Conservation (phyloP, 305 asterid species). For the Fraxinus greggii region DNA sequence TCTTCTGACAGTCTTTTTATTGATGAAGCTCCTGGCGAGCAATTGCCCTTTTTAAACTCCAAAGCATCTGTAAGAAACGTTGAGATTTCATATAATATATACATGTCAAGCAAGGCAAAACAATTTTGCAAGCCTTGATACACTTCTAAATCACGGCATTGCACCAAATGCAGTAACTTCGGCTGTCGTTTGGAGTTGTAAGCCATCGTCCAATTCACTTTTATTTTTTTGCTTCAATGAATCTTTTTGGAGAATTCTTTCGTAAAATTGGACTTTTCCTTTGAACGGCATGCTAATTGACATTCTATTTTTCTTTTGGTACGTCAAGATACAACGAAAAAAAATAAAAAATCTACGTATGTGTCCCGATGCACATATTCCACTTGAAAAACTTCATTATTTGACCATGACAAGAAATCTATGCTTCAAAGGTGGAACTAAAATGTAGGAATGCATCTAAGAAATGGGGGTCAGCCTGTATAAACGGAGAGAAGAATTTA, state of each 20-base stretch:
- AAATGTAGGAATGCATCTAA: not conserved
- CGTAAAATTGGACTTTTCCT: not conserved
- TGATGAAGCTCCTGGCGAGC: not conserved
- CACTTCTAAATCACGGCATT: not conserved
- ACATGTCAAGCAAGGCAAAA: not conserved
- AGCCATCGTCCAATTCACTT: not conserved
- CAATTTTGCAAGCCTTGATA: not conserved
- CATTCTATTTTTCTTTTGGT: not conserved
- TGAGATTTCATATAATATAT: not conserved
- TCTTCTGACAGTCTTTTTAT: not conserved
- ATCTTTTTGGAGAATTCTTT: not conserved
- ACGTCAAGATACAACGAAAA: not conserved
- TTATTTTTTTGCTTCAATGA: not conserved
- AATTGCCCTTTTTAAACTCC: not conserved
- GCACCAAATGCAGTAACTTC: not conserved
- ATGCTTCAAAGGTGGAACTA: not conserved
- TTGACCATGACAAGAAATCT: not conserved
- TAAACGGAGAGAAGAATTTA: not conserved
- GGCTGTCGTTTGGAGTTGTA: not conserved
- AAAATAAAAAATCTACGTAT: too few relatives aligned
- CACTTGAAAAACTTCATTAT: not conserved
- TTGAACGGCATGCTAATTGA: not conserved
- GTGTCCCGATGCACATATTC: not conserved
- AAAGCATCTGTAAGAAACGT: not conserved
- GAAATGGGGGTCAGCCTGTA: not conserved